Base-by-base conservation (phyloP, 148 eudicot genomes). In the Chenopodium quinoa region DNA sequence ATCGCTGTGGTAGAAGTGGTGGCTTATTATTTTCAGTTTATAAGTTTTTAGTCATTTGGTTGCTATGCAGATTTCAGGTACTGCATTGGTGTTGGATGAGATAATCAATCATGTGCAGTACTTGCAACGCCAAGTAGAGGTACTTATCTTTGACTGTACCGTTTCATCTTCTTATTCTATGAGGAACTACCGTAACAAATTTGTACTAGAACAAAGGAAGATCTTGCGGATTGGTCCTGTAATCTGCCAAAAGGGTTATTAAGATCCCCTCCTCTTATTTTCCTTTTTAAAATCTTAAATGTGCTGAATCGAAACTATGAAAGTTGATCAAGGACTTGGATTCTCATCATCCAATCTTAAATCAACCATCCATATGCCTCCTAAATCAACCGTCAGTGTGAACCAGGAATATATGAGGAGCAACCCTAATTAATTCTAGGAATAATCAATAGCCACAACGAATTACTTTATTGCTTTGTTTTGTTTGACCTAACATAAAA, bases 101-200 rank as follows among this genome's bases (percentile, higher is more conserved):
- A 97, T 97, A 75, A 97, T 97, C 75, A 97, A 92, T 83, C 98
- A 97, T 82, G 99, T 97, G 76, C 99, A 94, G 82, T 89, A 90
- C 54, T 84, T 97, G 88, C 99, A 97, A 82, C 95, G 90, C 40
- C 99, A 97, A 91, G 99, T 97, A 58, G 99, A 97, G 98, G 99
- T 94, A 82, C 81, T 32, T 58, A 67, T 67, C 73, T 68, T 63
- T 58, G 65, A 56, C 32, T 75, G 4, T 25, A 19, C 13, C 58
- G 16, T 56, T 73, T 2, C 20, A 40, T 44, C 19, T 78, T 56
- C 69, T 48, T 23, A 22, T 60, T 60, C 25, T 9, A 34, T 22
- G 4, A 69, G 46, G 58, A 65, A 74, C n/a, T 67, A 11, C 14
- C 44, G 40, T 5, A 13, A 37, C 16, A 10, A 11, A 67, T 25